Percentiles rank a stretch among this genome's conserved stretches.
Conservation (phyloP, 805 yeast species). For the Yarrowia osloensis region DNA sequence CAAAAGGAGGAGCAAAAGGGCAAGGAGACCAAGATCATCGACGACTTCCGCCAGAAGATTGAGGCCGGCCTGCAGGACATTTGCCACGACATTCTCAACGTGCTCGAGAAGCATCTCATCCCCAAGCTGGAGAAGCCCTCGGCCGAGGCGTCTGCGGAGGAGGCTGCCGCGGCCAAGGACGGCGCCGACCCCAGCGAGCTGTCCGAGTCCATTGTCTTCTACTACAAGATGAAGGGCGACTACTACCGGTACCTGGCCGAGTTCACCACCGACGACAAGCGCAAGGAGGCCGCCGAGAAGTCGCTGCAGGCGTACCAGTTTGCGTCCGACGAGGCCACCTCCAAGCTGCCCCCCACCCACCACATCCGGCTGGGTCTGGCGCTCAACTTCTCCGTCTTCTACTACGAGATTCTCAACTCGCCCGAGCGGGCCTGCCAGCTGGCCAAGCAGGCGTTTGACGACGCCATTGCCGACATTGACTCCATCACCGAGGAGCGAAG, state of each 20-base stretch:
- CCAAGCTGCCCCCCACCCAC: slow-evolving; percentile 98
- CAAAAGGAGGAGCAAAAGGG: slow-evolving; percentile 99
- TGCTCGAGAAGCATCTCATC: slow-evolving; percentile 84
- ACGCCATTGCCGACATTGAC: slow-evolving; percentile 98
- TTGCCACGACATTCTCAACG: slow-evolving; percentile 90
- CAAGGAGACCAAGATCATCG: slow-evolving; percentile 85
- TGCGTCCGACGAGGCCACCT: slow-evolving; percentile 97
- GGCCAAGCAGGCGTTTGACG: slow-evolving; percentile 99
- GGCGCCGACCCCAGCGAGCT: slow-evolving; percentile 62
- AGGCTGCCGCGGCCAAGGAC: not conserved
- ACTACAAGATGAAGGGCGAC: slow-evolving; percentile 99
- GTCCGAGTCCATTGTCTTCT: slow-evolving; percentile 97
- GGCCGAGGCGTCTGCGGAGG: not conserved
- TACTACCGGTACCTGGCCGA: slow-evolving; percentile 99
- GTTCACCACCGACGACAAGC: slow-evolving; percentile 89
- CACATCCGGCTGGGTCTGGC: slow-evolving; percentile 99
- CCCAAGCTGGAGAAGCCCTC: slow-evolving; percentile 47
- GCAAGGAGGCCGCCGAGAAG: slow-evolving; percentile 91
- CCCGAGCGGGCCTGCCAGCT: slow-evolving; percentile 98
- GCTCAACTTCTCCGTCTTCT: slow-evolving; percentile 94
- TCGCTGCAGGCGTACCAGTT: slow-evolving; percentile 94
- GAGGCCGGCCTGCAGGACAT: slow-evolving; percentile 92
- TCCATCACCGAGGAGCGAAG: slow-evolving; percentile 96
- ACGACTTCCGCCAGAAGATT: slow-evolving; percentile 93
- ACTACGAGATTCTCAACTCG: slow-evolving; percentile 95